Base-by-base conservation (phyloP, 768 basidiomycete species). In the Xerocomus brunneocitrinus region DNA sequence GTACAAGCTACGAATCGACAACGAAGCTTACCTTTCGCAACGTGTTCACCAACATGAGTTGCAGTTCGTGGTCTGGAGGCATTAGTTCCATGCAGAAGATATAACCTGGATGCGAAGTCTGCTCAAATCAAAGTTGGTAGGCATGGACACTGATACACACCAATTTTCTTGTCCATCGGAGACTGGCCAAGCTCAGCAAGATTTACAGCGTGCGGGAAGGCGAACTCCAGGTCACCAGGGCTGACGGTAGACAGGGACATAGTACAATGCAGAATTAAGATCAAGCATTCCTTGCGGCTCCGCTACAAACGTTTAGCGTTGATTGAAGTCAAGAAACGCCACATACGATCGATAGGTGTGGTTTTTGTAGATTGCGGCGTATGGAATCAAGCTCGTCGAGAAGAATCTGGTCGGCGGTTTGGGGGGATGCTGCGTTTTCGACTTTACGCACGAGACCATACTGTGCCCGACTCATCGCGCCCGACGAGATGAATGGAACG, bases 11-110 rank as follows among this genome's bases (percentile, higher is more conserved):
- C 6, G 19, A 10, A 30, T 45, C 9, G 39, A 31, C 28, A 16
- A 34, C 9, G 34, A 28, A 7, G 41, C 65, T 52, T 60, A 84
- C 91, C 78, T 93, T 93, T 57, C 89, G 83, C 32, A 91, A 65
- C 5, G 91, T 91, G 59, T 94, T 94, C 53, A 93, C 84, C 22
- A 92, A 76, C 86, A 94, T 91, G 24, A 94, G 73, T 47, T 82
- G 79, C 31, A 91, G 73, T 55, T 91, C 89, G 62, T 91, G 82
- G 35, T 76, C 67, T 8, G 72, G 61, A 36, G 82, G 79, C 83
- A 93, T 89, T 22, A 89, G 67, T 63, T 87, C 82, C 49, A 77
- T 68, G 62, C 90, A 91, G 64, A 89, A 91, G 7, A 85, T 68
- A 70, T 92, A 92, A 12, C 89, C 90, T 93, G 58, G 25, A 42